Base-by-base conservation (phyloP, 225 moss, liverwort and hornwort genomes). In the Lunularia cruciata region DNA sequence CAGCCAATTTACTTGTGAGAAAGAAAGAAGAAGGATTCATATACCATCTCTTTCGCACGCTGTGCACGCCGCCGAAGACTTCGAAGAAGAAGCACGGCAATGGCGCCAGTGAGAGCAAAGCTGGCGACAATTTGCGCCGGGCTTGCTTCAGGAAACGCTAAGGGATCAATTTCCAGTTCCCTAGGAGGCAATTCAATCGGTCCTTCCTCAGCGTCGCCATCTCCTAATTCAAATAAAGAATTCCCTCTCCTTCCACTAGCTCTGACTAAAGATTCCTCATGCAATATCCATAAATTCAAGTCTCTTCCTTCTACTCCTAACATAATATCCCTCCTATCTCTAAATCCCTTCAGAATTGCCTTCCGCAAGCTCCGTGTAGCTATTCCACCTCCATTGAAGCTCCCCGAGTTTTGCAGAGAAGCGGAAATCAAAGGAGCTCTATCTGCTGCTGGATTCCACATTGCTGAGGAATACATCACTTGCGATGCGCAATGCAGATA, bases 41-140 rank as follows among this genome's bases (percentile, higher is more conserved):
- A 63, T 79, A 84, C 84, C 80, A 70, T 56, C 25, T 77, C 77
- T 60, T 81, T 84, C 1, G 84, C 71, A 14, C 84, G 77, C 15
- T 72, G 43, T 28, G 77, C 77, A 36, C 84, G 77, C 69, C 47
- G 80, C 4, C 77, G 80, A 54, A 84, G 61, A 52, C 73, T 67
- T 72, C 80, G 71, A 35, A 75, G 9, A 37, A 75, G 71, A 27
- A 84, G 84, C 33, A 77, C 40, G 38, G 25, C 72, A 39, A 84
- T 80, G 9, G 77, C 55, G 43, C 80, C 81, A 5, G 77, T 84
- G 71, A 84, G 75, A 19, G 69, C 9, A 25, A 77, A 23, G 47
- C 84, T 84, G 5, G 84, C 84, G 0, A 63, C 77, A 59, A 84
- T 69, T 65, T 84, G 84, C 0, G 46, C 45, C 0, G 84, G 79